Evolutionary conservation across 148 eudicot species (phyloP), one percentile per base, ranked within the genome.

Genomic region (Nepenthes gracilis): DNA sequence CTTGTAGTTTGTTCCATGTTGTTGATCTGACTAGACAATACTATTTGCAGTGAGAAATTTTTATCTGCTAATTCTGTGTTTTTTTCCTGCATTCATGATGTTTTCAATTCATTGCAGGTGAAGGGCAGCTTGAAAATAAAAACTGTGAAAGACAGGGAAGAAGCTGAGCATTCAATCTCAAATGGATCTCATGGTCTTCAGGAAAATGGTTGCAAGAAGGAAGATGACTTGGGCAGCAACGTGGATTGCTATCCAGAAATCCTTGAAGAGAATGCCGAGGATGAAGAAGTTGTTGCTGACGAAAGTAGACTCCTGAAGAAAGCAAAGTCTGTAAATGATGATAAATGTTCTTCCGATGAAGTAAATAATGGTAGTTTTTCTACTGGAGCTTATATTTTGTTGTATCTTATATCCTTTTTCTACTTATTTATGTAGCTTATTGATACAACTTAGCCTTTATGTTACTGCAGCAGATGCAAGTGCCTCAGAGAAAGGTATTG

Each of bases 271-370:
- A 77, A 73, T 15, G 9, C 61, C 36, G 38, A 54, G 7, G 72
- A 75, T 70, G 73, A 63, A 9, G 55, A 67, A 51, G 37, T 63
- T 58, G 71, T 33, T 35, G 35, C 65, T 36, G 86, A 77, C 74
- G 99, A 79, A 15, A 70, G 49, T 64, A 79, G 95, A 66, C 95
- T 86, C 55, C 54, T 67, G 32, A 89, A 93, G 72, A 89, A 83
- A 79, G 79, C 79, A 35, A 93, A 86, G 69, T 69, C 87, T 37
- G 71, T 68, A 52, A 36, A 38, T 52, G 80, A 81, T 66, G 83
- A 73, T 36, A 66, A 64, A 32, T 35, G 65, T 59, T 49, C 69
- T 51, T 48, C 72, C 8, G 47, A 47, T 51, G 79, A 72, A 65
- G 52, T 51, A 34, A 9, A 59, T 48, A 72, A 71, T 69, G 98